Evolutionary conservation across 2,329 filamentous ascomycete genomes (phyloP), one percentile per base, ranked within the genome.

Genomic region (Clonostachys sp.): DNA sequence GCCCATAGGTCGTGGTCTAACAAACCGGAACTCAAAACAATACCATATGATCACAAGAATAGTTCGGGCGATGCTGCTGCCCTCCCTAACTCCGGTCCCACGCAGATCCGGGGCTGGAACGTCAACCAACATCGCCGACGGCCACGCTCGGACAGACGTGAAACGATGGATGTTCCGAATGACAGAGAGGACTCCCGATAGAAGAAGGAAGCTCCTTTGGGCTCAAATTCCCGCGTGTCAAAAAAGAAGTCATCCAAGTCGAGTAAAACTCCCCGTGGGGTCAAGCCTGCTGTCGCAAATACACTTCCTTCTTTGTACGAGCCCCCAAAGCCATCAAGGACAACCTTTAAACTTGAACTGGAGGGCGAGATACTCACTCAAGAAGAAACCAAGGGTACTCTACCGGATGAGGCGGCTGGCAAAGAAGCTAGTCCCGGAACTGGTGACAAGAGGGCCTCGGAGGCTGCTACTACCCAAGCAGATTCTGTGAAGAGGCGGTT

Each of bases 1-100:
- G 68, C 76, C 33, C 77, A 78, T 56, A 68, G 71, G 41, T 70
- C 70, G 50, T 74, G 71, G 59, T 58, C 62, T 7, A 65, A 66
- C 47, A 74, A 72, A 55, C 69, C 73, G 14, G 78, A 81, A 54
- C 67, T 83, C n/a, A 74, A 79, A 48, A 80, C 80, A 5, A 77
- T 81, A 5, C 75, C 74, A 36, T 83, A 82, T 52, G 74, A 77
- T 17, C 80, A 81, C 57, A 82, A 81, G 57, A 78, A 83, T 55
- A 80, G 79, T 41, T 17, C 40, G 13, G 47, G 47, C 12, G 67
- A 69, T 5, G 72, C 71, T 16, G 78, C 81, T 44, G 75, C 78
- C 13, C 71, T 80, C 33, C 79, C 79, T 9, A 72, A 71, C 43
- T 75, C 73, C 14, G 79, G 77, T 0, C 79, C 79, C 1, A 79